Conservation (phyloP, 1,284 basidiomycete species). For the Irpex rosettiformis region DNA sequence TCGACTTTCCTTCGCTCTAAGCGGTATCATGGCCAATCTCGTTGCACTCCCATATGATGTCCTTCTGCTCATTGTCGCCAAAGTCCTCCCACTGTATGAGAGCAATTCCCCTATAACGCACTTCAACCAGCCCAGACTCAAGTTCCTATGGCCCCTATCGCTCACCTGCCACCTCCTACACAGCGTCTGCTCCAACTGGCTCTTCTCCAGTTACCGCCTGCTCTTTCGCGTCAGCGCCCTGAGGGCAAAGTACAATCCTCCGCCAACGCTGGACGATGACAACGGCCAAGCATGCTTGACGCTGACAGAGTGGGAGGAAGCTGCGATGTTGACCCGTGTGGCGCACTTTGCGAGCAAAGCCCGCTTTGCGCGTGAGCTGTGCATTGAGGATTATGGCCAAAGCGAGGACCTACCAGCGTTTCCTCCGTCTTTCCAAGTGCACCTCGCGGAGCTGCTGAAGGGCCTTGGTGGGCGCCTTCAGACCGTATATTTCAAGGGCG, state of each 20-base stretch:
- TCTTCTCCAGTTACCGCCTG: not conserved
- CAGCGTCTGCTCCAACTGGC: not conserved
- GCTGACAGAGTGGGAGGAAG: not conserved
- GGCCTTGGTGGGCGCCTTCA: not conserved
- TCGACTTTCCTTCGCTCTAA: too few relatives aligned
- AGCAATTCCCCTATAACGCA: not conserved
- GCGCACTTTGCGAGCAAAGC: not conserved
- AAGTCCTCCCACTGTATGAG: not conserved
- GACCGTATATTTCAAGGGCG: not conserved
- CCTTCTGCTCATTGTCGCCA: not conserved
- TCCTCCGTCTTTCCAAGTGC: not conserved
- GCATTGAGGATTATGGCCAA: not conserved
- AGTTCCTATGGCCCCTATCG: not conserved
- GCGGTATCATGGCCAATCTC: too few relatives aligned
- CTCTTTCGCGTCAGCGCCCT: not conserved
- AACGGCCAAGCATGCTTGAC: not conserved
- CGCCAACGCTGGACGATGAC: not conserved
- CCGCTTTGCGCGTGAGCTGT: not conserved
- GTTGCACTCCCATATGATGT: not conserved
- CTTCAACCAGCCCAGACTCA: not conserved
- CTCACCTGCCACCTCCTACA: not conserved
- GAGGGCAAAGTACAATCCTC: not conserved
- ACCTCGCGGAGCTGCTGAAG: not conserved
- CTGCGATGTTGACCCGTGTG: not conserved
- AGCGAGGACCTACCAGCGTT: not conserved